Percentiles rank a stretch among this genome's conserved stretches.
These are phyloP conservation scores for Cantharellus anzutake DNA, from an alignment of 768 basidiomycete genomes.

Conservation along the genomic window DNA sequence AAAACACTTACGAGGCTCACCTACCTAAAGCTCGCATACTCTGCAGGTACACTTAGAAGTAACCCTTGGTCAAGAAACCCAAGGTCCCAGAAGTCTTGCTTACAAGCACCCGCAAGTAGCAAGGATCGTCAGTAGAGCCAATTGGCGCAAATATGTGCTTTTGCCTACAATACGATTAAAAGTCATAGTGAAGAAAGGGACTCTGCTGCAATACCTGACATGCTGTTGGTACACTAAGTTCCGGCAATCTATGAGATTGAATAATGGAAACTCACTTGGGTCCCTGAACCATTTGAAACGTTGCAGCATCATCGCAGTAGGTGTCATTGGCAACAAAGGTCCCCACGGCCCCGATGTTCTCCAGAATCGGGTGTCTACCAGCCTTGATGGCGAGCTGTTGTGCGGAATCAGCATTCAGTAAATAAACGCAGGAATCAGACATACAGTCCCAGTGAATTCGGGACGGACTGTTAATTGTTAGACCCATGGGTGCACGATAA, in stretches of 20 bases:
- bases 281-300: constrained; percentile 84
- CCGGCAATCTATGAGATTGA: neutral
- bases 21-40: constrained; percentile 77
- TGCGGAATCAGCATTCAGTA: constrained; percentile 29
- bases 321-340: constrained; percentile 76
- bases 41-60: constrained; percentile 48
- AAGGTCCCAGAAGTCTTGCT: constrained; percentile 4
- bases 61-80: constrained; percentile 1
- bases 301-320: constrained; percentile 65
- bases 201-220: constrained; percentile 29
- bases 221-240: constrained; percentile 21
- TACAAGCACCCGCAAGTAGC: constrained; percentile 75
- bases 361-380: constrained; percentile 76
- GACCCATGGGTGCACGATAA: neutral
- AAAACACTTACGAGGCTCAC: constrained; percentile 1
- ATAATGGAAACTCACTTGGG: constrained; percentile 43
- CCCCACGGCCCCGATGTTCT: constrained; percentile 46
- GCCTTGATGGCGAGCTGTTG: constrained; percentile 77
- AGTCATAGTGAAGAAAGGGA: neutral
- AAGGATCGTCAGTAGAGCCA: constrained; percentile 66
- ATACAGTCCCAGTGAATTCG: constrained; percentile 21
- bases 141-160: constrained; percentile 73
- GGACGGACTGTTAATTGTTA: constrained; percentile 44
- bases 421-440: neutral
- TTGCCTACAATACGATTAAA: neutral